phyloP scores from a whole-genome alignment of 495 filamentous ascomycete species.

The Beverwykella pulmonaria region DNA sequence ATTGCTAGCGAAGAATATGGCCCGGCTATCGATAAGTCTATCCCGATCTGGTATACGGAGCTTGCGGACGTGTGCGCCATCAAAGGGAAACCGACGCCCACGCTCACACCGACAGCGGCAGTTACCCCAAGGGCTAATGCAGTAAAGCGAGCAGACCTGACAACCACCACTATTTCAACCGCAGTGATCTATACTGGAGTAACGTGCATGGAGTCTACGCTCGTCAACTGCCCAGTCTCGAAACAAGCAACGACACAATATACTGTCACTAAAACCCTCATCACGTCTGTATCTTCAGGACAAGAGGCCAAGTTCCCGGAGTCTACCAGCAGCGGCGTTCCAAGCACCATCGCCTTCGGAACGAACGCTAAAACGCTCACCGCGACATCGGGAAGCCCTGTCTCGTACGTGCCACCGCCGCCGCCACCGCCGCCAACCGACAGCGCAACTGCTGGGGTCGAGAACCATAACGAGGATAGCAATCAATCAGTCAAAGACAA shows the following conservation, averaged over 20 bases:
- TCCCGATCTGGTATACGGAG: conserved; percentile 58
- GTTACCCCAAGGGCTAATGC: not conserved
- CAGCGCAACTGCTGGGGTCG: not conserved
- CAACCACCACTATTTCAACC: conserved; percentile 9
- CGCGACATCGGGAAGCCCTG: conserved; percentile 15
- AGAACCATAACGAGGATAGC: not conserved
- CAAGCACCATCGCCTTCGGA: conserved; percentile 9
- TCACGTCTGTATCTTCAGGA: conserved; percentile 3
- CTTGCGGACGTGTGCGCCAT: conserved; percentile 52
- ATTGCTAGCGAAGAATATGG: conserved; percentile 54
- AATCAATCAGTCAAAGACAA: not conserved
- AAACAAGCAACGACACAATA: conserved; percentile 16
- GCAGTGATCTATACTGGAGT: conserved; percentile 18
- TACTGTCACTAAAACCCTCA: not conserved
- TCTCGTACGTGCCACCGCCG: conserved; percentile 21
- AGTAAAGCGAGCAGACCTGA: conserved; percentile 3
- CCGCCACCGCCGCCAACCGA: conserved; percentile 22
- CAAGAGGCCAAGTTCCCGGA: conserved; percentile 1
- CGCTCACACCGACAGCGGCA: not conserved
- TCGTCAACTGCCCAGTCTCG: conserved; percentile 21
- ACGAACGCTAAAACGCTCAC: not conserved
- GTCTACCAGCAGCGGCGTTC: not conserved
- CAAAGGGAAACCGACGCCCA: conserved; percentile 16
- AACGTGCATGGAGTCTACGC: not conserved
- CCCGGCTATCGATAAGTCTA: conserved; percentile 49